Percentiles rank a stretch among this genome's conserved stretches.
phyloP scores from a whole-genome alignment of 2,329 filamentous ascomycete genomes.

The Colletotrichum navitas region DNA sequence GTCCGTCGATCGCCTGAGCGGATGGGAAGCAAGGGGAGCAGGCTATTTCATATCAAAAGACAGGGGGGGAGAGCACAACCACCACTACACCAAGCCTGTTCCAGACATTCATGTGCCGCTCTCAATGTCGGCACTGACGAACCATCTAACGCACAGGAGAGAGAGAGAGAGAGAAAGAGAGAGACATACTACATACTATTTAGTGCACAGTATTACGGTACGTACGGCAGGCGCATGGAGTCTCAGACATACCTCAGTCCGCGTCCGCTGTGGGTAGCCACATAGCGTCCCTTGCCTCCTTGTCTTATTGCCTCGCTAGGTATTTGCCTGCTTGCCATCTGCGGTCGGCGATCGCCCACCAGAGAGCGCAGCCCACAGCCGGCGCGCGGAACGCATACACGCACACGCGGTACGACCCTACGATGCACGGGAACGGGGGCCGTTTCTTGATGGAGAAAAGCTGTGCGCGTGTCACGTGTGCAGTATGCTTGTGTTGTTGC shows the following conservation, averaged over 20 bases:
- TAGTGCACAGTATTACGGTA: background rate
- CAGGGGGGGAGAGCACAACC: background rate
- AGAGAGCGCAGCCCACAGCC: background rate
- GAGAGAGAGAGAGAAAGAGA: background rate
- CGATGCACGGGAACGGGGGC: too few species aligned
- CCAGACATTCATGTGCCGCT: background rate
- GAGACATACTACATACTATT: background rate
- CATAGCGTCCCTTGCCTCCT: background rate
- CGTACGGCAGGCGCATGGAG: background rate
- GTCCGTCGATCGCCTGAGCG: background rate
- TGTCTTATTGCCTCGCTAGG: background rate
- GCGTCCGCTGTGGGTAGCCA: background rate
- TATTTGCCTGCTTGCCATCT: background rate
- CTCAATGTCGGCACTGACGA: slow-evolving; percentile 9
- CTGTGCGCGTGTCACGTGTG: background rate
- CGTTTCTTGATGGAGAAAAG: background rate
- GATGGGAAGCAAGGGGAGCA: background rate
- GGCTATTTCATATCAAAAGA: slow-evolving; percentile 1
- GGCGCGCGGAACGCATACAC: too few species aligned
- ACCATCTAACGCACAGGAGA: background rate
- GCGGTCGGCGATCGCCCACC: background rate
- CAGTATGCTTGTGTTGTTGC: background rate
- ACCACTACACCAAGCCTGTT: slow-evolving; percentile 2
- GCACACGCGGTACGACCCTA: background rate
- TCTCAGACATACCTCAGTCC: background rate